These are phyloP conservation scores for Leccinum cinnamomeum DNA, from an alignment of 1,284 basidiomycete genomes.

Conservation along the genomic window DNA sequence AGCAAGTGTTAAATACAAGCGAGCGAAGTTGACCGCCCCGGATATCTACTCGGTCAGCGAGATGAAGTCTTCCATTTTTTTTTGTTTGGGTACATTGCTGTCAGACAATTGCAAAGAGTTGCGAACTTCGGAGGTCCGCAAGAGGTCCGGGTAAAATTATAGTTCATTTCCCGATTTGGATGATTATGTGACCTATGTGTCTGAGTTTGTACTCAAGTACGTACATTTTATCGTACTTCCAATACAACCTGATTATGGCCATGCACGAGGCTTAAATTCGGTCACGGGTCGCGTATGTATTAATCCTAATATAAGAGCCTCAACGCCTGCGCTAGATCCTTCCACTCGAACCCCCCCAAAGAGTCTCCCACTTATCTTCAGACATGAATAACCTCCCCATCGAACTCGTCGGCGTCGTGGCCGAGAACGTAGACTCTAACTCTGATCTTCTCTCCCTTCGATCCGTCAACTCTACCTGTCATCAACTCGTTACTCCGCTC, in stretches of 20 bases:
- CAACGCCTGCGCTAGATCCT: background rate
- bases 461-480: slow-evolving; percentile 28
- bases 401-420: slow-evolving; percentile 29
- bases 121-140: background rate
- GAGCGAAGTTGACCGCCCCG: background rate
- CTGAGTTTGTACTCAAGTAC: background rate
- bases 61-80: background rate
- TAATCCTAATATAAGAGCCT: slow-evolving; percentile 19
- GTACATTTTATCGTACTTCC: background rate
- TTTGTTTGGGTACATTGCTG: background rate
- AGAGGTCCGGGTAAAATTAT: background rate
- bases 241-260: background rate
- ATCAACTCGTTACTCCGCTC: slow-evolving; percentile 27
- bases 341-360: background rate
- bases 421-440: slow-evolving; percentile 23
- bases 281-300: background rate
- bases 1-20: background rate
- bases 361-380: background rate
- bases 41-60: background rate
- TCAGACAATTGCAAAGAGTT: background rate
- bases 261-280: background rate
- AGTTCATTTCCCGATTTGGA: background rate
- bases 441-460: slow-evolving; percentile 33
- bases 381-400: slow-evolving; percentile 30
- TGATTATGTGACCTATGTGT: background rate